phyloP scores from a whole-genome alignment of 257 asterid species.

The Haberlea rhodopensis region DNA sequence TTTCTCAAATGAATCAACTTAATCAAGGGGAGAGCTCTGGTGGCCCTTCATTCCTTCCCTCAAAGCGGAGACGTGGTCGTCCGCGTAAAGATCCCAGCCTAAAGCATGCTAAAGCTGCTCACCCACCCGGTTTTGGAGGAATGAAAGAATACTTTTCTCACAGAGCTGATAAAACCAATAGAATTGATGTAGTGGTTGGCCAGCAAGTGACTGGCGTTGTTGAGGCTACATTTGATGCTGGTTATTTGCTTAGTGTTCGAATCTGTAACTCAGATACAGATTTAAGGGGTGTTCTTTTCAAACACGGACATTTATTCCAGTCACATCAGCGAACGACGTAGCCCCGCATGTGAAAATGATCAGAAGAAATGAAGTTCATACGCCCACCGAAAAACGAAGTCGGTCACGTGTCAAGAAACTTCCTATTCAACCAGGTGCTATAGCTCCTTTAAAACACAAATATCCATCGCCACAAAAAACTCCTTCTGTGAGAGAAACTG shows the following conservation, averaged over 20 bases:
- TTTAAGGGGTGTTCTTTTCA: slow-evolving; percentile 79
- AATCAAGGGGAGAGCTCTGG: not conserved
- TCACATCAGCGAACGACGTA: slow-evolving; percentile 72
- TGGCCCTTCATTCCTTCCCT: not conserved
- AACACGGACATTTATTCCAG: slow-evolving; percentile 77
- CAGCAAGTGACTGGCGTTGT: slow-evolving; percentile 80
- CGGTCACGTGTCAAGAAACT: slow-evolving; percentile 30
- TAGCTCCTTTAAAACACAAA: slow-evolving; percentile 42
- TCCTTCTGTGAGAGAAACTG: slow-evolving; percentile 48
- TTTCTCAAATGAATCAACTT: not conserved
- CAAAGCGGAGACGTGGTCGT: not conserved
- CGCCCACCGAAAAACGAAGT: slow-evolving; percentile 39
- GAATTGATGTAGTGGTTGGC: slow-evolving; percentile 48
- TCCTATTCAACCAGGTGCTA: slow-evolving; percentile 26
- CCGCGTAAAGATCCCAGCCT: not conserved
- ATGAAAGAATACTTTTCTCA: slow-evolving; percentile 34
- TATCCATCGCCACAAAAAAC: slow-evolving; percentile 29
- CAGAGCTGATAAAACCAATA: slow-evolving; percentile 26
- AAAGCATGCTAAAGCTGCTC: not conserved
- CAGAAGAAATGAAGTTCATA: slow-evolving; percentile 43
- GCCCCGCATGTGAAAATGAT: slow-evolving; percentile 82
- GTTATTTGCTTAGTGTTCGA: slow-evolving; percentile 68
- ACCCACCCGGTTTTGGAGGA: slow-evolving; percentile 44
- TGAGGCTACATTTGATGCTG: slow-evolving; percentile 87
- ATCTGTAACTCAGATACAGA: slow-evolving; percentile 60